Percentiles rank a stretch among this genome's conserved stretches.
phyloP scores from a whole-genome alignment of 768 basidiomycete species.

The Hirschioporus abietinus region DNA sequence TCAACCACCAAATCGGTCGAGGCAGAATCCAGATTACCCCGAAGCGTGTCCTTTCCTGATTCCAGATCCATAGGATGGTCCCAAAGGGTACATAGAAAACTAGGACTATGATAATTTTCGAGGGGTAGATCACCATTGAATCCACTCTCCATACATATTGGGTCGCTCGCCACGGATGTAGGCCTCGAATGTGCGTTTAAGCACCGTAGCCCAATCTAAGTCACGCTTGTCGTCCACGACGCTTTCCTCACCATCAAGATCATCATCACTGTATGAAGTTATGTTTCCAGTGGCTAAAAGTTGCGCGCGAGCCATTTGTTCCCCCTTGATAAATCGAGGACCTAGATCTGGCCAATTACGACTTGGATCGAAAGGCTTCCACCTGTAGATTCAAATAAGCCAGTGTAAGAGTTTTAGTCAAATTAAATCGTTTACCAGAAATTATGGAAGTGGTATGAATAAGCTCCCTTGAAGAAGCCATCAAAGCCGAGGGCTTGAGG shows the following conservation, averaged over 20 bases:
- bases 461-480: slow-evolving; percentile 95
- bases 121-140: slow-evolving; percentile 48
- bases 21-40: neutral
- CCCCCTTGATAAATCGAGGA: slow-evolving; percentile 66
- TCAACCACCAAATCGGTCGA: neutral
- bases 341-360: slow-evolving; percentile 98
- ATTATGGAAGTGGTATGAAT: slow-evolving; percentile 95
- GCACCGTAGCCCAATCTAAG: slow-evolving; percentile 86
- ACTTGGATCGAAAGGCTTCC: slow-evolving; percentile 89
- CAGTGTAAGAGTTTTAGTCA: neutral
- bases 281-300: slow-evolving; percentile 29
- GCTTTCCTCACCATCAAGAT: slow-evolving; percentile 33
- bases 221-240: slow-evolving; percentile 70
- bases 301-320: slow-evolving; percentile 54
- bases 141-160: slow-evolving; percentile 91
- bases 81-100: neutral
- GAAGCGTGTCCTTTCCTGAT: neutral
- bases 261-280: slow-evolving; percentile 13
- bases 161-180: slow-evolving; percentile 88
- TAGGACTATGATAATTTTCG: slow-evolving; percentile 29
- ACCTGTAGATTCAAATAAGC: slow-evolving; percentile 45
- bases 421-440: slow-evolving; percentile 55
- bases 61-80: neutral
- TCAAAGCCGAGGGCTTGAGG: slow-evolving; percentile 88
- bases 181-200: slow-evolving; percentile 93